A percentile compares a stretch with the other conserved stretches of the same genome.
These are phyloP conservation scores for Paramecium primaurelia DNA, from an alignment of 73 alveolate genomes.

Conservation along the genomic window DNA sequence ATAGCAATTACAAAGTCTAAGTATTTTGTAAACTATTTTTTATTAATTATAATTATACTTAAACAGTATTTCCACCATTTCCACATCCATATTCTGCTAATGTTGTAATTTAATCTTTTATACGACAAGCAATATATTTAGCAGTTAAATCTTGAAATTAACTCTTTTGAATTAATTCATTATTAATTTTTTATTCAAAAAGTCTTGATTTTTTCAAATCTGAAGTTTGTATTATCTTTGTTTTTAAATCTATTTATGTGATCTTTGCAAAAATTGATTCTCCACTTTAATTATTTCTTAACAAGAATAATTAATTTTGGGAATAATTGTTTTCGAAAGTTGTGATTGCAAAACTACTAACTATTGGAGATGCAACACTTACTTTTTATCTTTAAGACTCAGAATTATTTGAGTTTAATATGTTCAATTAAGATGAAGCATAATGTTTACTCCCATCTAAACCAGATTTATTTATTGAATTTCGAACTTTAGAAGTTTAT, in stretches of 20 bases:
- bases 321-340: neutral
- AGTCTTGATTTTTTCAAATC: neutral
- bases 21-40: slow-evolving; percentile 1
- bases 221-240: neutral
- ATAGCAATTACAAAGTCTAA: slow-evolving; percentile 7
- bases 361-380: neutral
- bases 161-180: neutral
- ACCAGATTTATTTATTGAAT: neutral
- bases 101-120: neutral
- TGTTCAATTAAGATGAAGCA: neutral
- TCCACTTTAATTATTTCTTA: neutral
- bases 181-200: neutral
- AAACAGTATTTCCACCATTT: neutral
- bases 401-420: neutral
- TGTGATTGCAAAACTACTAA: neutral
- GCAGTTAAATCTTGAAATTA: neutral
- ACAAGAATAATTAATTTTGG: neutral
- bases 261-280: neutral
- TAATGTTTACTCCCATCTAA: neutral
- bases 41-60: neutral
- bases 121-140: neutral
- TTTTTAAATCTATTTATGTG: neutral
- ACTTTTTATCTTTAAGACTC: neutral
- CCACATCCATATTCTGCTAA: slow-evolving; percentile 33
- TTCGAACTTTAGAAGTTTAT: neutral